Evolutionary conservation across 352 stramenopile species (phyloP).

Genomic region (Phytophthora vignae): DNA sequence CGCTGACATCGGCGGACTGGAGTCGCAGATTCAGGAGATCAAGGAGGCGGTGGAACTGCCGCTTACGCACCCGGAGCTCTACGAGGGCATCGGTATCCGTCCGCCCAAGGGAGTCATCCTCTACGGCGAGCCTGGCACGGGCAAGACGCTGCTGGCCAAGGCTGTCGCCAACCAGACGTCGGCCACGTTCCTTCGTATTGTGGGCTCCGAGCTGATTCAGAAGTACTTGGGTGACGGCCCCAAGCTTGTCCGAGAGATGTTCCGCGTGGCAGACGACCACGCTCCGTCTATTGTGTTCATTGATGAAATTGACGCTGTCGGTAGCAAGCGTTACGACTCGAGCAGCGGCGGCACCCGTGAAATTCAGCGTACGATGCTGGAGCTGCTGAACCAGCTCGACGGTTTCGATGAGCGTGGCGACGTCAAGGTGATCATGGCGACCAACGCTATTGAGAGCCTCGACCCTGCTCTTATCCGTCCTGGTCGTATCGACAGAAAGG

Average conservation of each 20-base stretch:
- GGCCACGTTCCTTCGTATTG: constrained; percentile 99
- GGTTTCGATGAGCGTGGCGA: constrained; percentile 99
- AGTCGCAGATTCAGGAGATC: constrained; percentile 98
- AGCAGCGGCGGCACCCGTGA: constrained; percentile 97
- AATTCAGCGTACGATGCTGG: constrained; percentile 99
- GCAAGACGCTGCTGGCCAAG: constrained; percentile 99
- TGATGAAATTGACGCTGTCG: constrained; percentile 99
- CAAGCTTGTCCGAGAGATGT: constrained; percentile 99
- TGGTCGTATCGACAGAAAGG: constrained; percentile 99
- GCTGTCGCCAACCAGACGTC: constrained; percentile 99
- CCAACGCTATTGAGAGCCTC: constrained; percentile 99
- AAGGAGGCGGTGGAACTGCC: constrained; percentile 97
- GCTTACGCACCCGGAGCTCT: constrained; percentile 99
- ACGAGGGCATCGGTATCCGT: constrained; percentile 99
- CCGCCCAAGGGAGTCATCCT: constrained; percentile 99
- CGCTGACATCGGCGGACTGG: constrained; percentile 99
- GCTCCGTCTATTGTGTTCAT: constrained; percentile 99
- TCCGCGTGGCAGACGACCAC: constrained; percentile 98
- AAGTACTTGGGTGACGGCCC: constrained; percentile 99
- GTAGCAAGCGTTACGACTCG: constrained; percentile 99
- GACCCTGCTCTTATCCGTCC: constrained; percentile 99
- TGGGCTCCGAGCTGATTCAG: constrained; percentile 99
- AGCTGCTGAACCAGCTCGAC: constrained; percentile 99
- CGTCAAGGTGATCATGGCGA: constrained; percentile 99
- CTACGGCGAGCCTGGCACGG: constrained; percentile 99